These are phyloP conservation scores for Delonix regia DNA, from an alignment of 306 rosid species.

Conservation along the genomic window DNA sequence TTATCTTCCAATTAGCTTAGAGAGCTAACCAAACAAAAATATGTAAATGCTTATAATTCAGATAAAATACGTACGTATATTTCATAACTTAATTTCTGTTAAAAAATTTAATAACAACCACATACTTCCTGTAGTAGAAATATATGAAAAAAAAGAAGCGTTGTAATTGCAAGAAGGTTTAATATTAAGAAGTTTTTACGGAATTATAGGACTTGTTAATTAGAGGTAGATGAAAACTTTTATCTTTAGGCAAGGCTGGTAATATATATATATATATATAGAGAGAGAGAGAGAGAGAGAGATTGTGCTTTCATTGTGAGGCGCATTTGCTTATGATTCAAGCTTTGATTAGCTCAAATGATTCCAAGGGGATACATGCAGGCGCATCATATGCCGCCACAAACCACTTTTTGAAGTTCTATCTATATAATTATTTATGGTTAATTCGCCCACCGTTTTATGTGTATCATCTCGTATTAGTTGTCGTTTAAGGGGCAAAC, in stretches of 20 bases:
- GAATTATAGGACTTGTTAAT: background rate
- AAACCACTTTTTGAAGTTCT: background rate
- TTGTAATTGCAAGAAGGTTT: background rate
- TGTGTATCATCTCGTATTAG: conserved; percentile 3
- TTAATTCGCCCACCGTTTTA: no score
- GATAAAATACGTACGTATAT: no score
- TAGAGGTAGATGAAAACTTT: background rate
- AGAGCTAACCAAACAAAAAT: background rate
- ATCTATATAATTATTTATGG: no score
- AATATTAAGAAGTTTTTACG: no score
- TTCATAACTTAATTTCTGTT: no score
- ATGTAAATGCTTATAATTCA: no score
- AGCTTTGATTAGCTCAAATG: background rate
- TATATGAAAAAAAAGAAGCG: no score
- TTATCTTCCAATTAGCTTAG: conserved; percentile 4
- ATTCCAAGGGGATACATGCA: background rate
- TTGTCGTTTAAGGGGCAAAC: background rate
- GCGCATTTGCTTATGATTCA: conserved; percentile 7
- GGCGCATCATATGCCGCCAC: conserved; percentile 35
- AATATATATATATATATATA: background rate
- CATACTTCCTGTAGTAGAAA: background rate
- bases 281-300: no score
- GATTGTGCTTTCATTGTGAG: background rate
- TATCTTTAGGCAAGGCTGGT: background rate
- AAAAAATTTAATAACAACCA: no score